Evolutionary conservation across 2,329 filamentous ascomycete genomes (phyloP).

Genomic region (Hymenoscyphus albidus): DNA sequence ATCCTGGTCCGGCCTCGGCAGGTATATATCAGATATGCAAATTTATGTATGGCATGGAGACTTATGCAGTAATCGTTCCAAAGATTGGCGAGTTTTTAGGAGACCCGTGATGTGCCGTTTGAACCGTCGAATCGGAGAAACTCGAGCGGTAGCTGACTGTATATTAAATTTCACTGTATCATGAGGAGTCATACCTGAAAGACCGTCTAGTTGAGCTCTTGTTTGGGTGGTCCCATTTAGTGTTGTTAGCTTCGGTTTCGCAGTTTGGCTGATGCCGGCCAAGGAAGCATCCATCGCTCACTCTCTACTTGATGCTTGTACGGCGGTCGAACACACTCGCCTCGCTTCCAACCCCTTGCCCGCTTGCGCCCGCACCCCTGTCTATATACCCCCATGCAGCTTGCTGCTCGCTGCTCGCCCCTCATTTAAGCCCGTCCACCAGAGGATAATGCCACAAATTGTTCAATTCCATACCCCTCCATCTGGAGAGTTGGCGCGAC

Average conservation of each 20-base stretch:
- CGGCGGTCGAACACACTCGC: conserved; percentile 8
- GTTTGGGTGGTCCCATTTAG: conserved; percentile 2
- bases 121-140: not conserved
- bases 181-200: conserved; percentile 11
- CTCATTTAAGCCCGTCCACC: not conserved
- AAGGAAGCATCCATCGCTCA: not conserved
- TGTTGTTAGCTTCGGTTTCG: conserved; percentile 14
- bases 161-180: conserved; percentile 8
- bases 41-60: not conserved
- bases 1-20: conserved; percentile 2
- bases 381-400: not conserved
- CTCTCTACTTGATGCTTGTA: not conserved
- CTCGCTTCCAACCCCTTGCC: no score
- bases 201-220: conserved; percentile 14
- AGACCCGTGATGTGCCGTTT: conserved; percentile 1
- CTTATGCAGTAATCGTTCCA: not conserved
- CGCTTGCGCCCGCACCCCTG: no score
- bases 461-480: not conserved
- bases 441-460: conserved; percentile 2
- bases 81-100: not conserved
- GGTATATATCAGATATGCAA: not conserved
- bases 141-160: not conserved
- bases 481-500: not conserved
- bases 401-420: not conserved
- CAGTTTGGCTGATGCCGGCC: conserved; percentile 16